phyloP scores from a whole-genome alignment of 2,329 filamentous ascomycete genomes.

The Colletotrichum godetiae region DNA sequence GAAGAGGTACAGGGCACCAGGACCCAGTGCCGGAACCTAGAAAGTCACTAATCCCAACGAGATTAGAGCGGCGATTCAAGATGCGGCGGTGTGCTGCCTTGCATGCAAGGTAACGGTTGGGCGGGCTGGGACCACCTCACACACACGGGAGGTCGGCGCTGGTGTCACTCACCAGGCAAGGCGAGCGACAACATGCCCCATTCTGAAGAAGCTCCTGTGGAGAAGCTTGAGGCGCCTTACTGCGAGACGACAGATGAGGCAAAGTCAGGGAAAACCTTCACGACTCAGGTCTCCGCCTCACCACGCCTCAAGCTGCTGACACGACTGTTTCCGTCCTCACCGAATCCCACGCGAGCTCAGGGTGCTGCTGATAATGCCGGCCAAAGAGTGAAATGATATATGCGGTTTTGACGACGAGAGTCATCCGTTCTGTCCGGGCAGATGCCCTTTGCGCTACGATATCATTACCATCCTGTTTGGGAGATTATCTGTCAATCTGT shows the following conservation, averaged over 20 bases:
- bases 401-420: not conserved
- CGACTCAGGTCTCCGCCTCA: constrained; percentile 19
- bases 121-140: constrained; percentile 14
- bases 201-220: constrained; percentile 25
- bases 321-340: not conserved
- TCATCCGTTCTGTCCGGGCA: not conserved
- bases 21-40: constrained; percentile 12
- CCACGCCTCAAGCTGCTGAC: not conserved
- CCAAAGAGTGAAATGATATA: not conserved
- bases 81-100: constrained; percentile 15
- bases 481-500: constrained; percentile 17
- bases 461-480: not conserved
- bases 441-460: not conserved
- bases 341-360: not conserved
- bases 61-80: constrained; percentile 16
- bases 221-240: constrained; percentile 4
- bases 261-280: constrained; percentile 11
- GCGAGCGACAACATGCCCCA: constrained; percentile 20
- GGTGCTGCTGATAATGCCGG: not conserved
- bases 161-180: constrained; percentile 23
- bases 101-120: constrained; percentile 22
- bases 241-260: not conserved
- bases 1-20: constrained; percentile 6
- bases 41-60: constrained; percentile 15
- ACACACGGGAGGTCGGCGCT: constrained; percentile 26